Conservation (phyloP, 2,329 filamentous ascomycete species). For the Aaosphaeria pasadenensis region DNA sequence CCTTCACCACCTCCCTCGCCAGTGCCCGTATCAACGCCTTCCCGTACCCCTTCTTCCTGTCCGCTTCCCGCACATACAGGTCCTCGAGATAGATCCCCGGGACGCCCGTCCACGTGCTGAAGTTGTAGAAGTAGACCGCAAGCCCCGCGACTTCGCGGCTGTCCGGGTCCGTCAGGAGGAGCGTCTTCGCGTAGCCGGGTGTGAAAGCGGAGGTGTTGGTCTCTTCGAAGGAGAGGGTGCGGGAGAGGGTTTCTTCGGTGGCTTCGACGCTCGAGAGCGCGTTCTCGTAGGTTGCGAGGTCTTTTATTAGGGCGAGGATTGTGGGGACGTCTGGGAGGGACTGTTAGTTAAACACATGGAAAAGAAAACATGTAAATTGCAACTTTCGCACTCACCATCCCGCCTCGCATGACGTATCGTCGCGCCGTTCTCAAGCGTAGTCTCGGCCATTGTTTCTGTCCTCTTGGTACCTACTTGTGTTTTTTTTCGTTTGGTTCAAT, state of each 20-base stretch:
- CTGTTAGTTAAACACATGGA: conserved; percentile 1
- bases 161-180: conserved; percentile 56
- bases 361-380: background rate
- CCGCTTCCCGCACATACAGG: conserved; percentile 71
- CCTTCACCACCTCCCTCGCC: conserved; percentile 73
- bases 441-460: too few relatives aligned
- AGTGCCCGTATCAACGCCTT: conserved; percentile 70
- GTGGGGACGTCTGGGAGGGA: conserved; percentile 64
- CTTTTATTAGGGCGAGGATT: conserved; percentile 80
- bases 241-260: conserved; percentile 67
- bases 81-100: conserved; percentile 93
- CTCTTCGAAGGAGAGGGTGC: conserved; percentile 75
- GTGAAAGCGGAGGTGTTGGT: conserved; percentile 35
- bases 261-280: conserved; percentile 72
- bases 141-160: conserved; percentile 62
- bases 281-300: conserved; percentile 85
- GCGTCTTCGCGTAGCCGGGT: conserved; percentile 69
- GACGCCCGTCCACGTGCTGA: conserved; percentile 85
- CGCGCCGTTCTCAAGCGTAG: too few relatives aligned
- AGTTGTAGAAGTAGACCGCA: conserved; percentile 93
- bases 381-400: too few relatives aligned
- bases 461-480: too few relatives aligned
- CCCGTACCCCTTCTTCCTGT: conserved; percentile 76
- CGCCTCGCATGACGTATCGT: too few relatives aligned
- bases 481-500: too few relatives aligned